Evolutionary conservation across 495 filamentous ascomycete species (phyloP), one percentile per base, ranked within the genome.

Genomic region (Viridothelium virens): DNA sequence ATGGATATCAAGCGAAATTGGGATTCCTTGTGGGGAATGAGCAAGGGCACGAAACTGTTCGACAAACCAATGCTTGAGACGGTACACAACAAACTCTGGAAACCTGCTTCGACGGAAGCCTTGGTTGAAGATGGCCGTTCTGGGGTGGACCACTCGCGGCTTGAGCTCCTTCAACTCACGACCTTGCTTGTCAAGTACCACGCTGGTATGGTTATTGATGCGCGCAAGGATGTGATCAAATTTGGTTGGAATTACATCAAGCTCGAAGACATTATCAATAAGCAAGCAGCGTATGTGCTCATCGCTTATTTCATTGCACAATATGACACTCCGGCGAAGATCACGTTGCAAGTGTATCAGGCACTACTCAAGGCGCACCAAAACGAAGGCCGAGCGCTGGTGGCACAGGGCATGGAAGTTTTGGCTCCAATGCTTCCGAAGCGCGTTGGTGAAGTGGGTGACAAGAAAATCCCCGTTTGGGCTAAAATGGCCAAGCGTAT

Each of bases 171-270:
- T 16, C 95, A 99, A 72, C 83, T 97, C 66, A 96, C 94, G 0
- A 92, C 95, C 0, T 82, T 99, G 78, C 80, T 99, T 38, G 87
- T 99, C 74, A 97, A 97, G 70, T 95, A 97, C 68, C 91, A 97
- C 68, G 83, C 90, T 66, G 82, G 83, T 36, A 87, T 92, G 33
- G 81, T 97, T 9, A 85, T 91, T 63, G 93, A 97, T 72, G 89
- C 90, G 4, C 89, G 95, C 31, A 99, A 97, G 75, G 95, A 99
- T 68, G 91, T 99, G 66, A 97, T 99, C 72, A 97, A 96, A 76
- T 97, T 97, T 75, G 92, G 91, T 3, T 99, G 95, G 95, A 97
- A 92, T 37, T 97, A 94, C 73, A 97, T 97, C 66, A 87, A 91
- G 18, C 85, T 99, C 33, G 95, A 99, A 74, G 95, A 99, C 74